phyloP scores from a whole-genome alignment of 2,329 filamentous ascomycete genomes.

The Neurospora crassa region DNA sequence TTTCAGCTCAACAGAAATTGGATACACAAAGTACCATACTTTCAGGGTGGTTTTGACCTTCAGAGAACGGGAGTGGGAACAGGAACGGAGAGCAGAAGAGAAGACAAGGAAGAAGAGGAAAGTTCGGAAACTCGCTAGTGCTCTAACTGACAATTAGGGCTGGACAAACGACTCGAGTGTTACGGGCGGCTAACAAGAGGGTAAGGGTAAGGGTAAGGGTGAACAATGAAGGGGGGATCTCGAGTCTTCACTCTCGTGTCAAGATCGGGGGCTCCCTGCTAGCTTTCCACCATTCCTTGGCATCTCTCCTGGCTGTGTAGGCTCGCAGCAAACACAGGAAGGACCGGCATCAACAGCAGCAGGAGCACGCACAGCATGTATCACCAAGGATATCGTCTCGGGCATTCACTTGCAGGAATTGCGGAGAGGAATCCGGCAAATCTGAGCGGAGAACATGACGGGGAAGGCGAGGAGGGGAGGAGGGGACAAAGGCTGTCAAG shows the following conservation, averaged over 20 bases:
- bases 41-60: neutral
- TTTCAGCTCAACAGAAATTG: neutral
- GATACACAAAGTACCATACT: neutral
- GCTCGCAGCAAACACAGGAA: neutral
- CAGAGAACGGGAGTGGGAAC: neutral
- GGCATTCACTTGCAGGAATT: neutral
- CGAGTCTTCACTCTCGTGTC: neutral
- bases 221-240: neutral
- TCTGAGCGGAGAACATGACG: neutral
- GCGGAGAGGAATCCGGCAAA: neutral
- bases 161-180: neutral
- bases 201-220: neutral
- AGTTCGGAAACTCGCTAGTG: neutral
- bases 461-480: neutral
- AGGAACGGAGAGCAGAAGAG: neutral
- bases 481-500: neutral
- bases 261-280: neutral
- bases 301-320: neutral
- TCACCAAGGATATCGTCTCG: neutral
- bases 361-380: neutral
- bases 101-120: neutral
- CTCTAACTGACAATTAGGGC: neutral
- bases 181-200: neutral
- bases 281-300: neutral
- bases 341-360: neutral